Base-by-base conservation (phyloP, 2,329 filamentous ascomycete genomes). In the Talaromyces sp. region DNA sequence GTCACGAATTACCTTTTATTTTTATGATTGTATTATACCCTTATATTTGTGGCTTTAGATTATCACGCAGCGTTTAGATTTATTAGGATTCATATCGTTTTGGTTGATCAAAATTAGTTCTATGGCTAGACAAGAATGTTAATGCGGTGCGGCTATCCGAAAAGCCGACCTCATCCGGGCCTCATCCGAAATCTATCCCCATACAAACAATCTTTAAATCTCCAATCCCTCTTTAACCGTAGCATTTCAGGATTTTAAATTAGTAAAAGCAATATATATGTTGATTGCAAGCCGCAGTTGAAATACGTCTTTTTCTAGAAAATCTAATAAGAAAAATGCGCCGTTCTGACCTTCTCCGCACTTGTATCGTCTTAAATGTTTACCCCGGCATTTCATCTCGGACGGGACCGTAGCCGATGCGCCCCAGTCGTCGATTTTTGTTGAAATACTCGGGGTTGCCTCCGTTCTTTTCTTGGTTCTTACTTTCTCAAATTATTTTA, bases 331-430 rank as follows among this genome's bases (percentile, higher is more conserved):
- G 4, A 2, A 52, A 0, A 54, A 37, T 9, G 31, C 22, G n/a
- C 33, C 6, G 33, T 56, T 16, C 52, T 56, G 33, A 39, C 3
- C 33, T 14, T 56, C 52, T 56, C 52, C 52, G 22, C 52, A 39
- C 11, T 56, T 7, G n/a, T 35, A 22, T 37, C 33, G 33, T 39
- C 52, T 56, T 56, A 24, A 39, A 56, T 39, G 13, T 65, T 65
- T 67, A 70, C 67, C 68, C 65, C 70, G 65, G 63, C 65, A 60
- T 64, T 65, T 60, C 47, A 33, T 62, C 50, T 69, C 73, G 75
- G 50, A 75, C 64, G 52, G 63, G 70, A 69, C 69, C 72, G 75
- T 77, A 77, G 69, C 76, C 76, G 75, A 77, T 60, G 43, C 31
- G 47, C 45, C 31, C 35, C 14, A 54, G 33, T 39, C 22, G 39